Base-by-base conservation (phyloP, 2,329 filamentous ascomycete species). In the Arthroderma uncinatum region DNA sequence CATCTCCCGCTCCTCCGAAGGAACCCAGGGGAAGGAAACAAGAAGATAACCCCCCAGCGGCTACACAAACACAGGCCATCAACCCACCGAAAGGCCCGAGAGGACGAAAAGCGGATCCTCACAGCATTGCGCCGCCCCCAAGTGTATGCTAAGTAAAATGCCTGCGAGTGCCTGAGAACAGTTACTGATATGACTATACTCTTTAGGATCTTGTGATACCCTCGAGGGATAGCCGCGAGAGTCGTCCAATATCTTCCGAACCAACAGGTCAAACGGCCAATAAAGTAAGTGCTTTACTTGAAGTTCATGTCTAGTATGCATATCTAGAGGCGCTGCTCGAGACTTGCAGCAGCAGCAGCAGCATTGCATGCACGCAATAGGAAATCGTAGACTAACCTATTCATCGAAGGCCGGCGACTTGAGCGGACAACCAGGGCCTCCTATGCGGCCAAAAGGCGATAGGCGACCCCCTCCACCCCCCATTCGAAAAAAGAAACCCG, bases 401-500 rank as follows among this genome's bases (percentile, higher is more conserved):
- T 9, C 1, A 37, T 53, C 12, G 9, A 7, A 53, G 25, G 30
- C n/a, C 21, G 36, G 23, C 6, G 47, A 50, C 21, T 16, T 33
- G 9, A 53, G 21, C 36, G 19, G 50, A 4, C 19, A 50, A 7
- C 12, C 44, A 6, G 50, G 33, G 4, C 50, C 53, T 39, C 37
- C 53, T 19, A 40, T 39, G 21, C 21, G 53, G 53, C 53, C 53
- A 25, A 54, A 28, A 33, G 36, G 33, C 21, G 52, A 40, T 10
- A 55, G 53, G 28, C 53, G 36, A 21, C 53, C 53, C 6, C 53
- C 53, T 14, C 70, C 67, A 23, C 65, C 67, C 21, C 65, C 64
- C 19, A 65, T 69, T 55, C 70, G 71, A 50, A 71, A 67, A 53
- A 74, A 71, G 63, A 73, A 73, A 59, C 66, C 69, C 21, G 65